Evolutionary conservation across 2,329 filamentous ascomycete species (phyloP).

Genomic region (Epichloe bromicola): DNA sequence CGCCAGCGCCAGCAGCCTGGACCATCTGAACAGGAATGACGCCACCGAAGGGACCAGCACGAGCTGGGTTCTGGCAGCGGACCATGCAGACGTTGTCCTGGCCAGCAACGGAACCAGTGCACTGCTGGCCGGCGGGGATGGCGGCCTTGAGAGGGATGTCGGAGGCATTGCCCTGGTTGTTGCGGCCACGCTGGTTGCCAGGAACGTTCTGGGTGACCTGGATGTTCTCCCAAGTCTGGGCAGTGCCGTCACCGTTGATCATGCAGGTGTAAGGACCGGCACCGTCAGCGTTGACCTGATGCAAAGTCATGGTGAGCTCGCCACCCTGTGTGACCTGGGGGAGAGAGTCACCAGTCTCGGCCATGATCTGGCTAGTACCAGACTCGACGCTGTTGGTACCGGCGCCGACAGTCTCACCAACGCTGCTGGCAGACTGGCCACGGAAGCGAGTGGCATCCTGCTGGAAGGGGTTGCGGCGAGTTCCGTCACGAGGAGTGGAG

Average conservation of each 20-base stretch:
- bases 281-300: slow-evolving; percentile 55
- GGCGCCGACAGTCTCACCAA: slow-evolving; percentile 44
- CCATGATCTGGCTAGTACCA: slow-evolving; percentile 44
- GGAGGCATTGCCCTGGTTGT: slow-evolving; percentile 25
- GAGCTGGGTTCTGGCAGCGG: slow-evolving; percentile 46
- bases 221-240: slow-evolving; percentile 36
- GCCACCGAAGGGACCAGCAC: slow-evolving; percentile 10
- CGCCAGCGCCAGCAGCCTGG: not conserved
- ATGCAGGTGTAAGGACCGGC: slow-evolving; percentile 53
- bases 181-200: slow-evolving; percentile 22
- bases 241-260: slow-evolving; percentile 49
- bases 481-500: slow-evolving; percentile 47
- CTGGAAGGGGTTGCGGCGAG: slow-evolving; percentile 47
- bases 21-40: slow-evolving; percentile 6
- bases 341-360: slow-evolving; percentile 39
- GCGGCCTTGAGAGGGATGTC: slow-evolving; percentile 42
- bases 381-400: slow-evolving; percentile 44
- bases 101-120: slow-evolving; percentile 47
- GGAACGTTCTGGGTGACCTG: slow-evolving; percentile 31
- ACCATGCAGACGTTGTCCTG: slow-evolving; percentile 49
- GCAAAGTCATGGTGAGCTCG: slow-evolving; percentile 45
- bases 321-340: slow-evolving; percentile 46
- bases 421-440: slow-evolving; percentile 34
- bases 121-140: slow-evolving; percentile 41
- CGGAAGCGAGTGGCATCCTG: slow-evolving; percentile 50